Conservation (phyloP, 2,329 filamentous ascomycete species). For the Venturia asperata region DNA sequence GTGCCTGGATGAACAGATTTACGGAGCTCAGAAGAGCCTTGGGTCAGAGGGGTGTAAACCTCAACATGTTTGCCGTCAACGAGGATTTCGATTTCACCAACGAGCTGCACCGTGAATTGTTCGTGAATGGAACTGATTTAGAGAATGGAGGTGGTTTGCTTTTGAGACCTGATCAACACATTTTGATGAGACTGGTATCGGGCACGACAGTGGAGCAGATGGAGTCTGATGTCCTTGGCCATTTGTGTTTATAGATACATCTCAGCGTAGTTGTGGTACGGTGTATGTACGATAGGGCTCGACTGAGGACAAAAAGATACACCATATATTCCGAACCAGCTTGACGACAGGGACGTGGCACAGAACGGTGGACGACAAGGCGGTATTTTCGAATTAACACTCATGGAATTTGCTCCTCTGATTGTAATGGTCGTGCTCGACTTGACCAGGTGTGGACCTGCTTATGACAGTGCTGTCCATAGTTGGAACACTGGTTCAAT, state of each 20-base stretch:
- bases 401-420: neutral
- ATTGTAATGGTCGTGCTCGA: neutral
- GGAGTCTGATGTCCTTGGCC: neutral
- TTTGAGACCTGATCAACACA: conserved; percentile 37
- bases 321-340: neutral
- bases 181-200: conserved; percentile 23
- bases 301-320: neutral
- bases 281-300: neutral
- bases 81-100: conserved; percentile 26
- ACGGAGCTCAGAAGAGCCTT: conserved; percentile 8
- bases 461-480: too few relatives aligned
- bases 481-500: too few relatives aligned
- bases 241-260: neutral
- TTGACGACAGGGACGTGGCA: neutral
- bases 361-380: neutral
- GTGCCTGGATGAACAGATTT: conserved; percentile 20
- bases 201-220: conserved; percentile 6
- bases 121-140: conserved; percentile 25
- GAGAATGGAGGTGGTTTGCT: conserved; percentile 27
- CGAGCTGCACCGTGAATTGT: conserved; percentile 23
- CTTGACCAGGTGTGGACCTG: too few relatives aligned
- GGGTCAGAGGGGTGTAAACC: conserved; percentile 20
- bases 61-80: conserved; percentile 19
- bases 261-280: neutral
- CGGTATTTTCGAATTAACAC: neutral